A percentile compares a stretch with the other conserved stretches of the same genome.
Conservation (phyloP, 805 yeast genomes). For the Priceomyces medius region DNA sequence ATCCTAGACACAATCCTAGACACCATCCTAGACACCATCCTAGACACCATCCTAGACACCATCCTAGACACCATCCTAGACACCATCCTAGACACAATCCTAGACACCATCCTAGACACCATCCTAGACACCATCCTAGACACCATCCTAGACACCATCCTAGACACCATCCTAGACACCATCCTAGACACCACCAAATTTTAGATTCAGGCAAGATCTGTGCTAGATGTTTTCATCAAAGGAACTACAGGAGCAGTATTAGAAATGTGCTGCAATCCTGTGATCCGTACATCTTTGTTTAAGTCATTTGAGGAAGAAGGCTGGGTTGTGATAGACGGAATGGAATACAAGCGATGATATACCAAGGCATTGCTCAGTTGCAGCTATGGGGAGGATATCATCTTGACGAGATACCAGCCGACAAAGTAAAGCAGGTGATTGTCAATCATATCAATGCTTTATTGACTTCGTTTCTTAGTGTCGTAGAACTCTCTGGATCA, state of each 20-base stretch:
- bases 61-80: no score
- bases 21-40: no score
- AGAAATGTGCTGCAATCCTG: conserved; percentile 37
- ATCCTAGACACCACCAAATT: no score
- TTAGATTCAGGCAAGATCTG: conserved; percentile 21
- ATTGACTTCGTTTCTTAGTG: no score
- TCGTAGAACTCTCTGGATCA: no score
- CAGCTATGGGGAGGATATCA: conserved; percentile 30
- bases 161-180: no score
- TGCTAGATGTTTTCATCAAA: conserved; percentile 25
- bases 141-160: no score
- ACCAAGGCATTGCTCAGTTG: conserved; percentile 32
- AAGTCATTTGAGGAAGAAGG: conserved; percentile 19
- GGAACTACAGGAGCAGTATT: conserved; percentile 23
- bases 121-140: no score
- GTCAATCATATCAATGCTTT: neutral
- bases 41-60: no score
- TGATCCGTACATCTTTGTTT: conserved; percentile 23
- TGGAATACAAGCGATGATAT: conserved; percentile 31
- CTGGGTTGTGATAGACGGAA: conserved; percentile 30
- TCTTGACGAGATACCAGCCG: conserved; percentile 23
- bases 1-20: no score
- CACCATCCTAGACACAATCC: no score
- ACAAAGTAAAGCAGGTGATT: neutral
- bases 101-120: no score